A percentile compares a stretch with the other conserved stretches of the same genome.
These are phyloP conservation scores for Cladophialophora chaetospira DNA, from an alignment of 2,329 filamentous ascomycete genomes.

Conservation along the genomic window DNA sequence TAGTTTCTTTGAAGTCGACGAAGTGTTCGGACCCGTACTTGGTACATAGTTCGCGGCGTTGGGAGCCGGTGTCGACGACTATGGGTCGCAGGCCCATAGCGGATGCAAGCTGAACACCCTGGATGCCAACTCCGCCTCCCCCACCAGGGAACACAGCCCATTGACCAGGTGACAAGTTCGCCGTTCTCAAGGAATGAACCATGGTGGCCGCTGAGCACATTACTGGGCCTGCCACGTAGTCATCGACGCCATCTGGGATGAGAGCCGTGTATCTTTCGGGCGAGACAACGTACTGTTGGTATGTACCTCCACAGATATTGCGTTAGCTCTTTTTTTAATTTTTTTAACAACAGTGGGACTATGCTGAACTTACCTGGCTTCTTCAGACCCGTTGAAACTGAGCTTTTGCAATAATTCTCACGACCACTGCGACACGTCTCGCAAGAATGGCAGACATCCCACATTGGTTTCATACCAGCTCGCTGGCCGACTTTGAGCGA, in stretches of 20 bases:
- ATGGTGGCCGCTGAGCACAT: constrained; percentile 63
- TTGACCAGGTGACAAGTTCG: constrained; percentile 52
- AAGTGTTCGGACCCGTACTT: constrained; percentile 58
- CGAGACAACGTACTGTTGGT: constrained; percentile 61
- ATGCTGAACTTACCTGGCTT: constrained; percentile 7
- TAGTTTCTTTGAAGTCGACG: constrained; percentile 55
- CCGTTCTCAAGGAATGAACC: constrained; percentile 57
- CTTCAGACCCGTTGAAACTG: constrained; percentile 49
- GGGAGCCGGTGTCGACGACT: constrained; percentile 55
- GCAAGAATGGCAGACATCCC: constrained; percentile 55
- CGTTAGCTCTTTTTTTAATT: background rate
- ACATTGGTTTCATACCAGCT: constrained; percentile 55
- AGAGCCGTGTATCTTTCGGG: constrained; percentile 54
- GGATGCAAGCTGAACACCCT: constrained; percentile 57
- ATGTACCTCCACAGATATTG: too few relatives aligned
- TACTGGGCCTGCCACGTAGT: constrained; percentile 59
- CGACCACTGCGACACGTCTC: constrained; percentile 54
- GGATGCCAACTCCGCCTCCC: constrained; percentile 59
- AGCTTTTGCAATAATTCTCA: constrained; percentile 55
- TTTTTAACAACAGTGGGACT: background rate
- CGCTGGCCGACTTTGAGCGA: constrained; percentile 57
- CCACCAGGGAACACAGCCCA: constrained; percentile 60
- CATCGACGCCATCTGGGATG: constrained; percentile 45
- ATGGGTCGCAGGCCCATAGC: constrained; percentile 61
- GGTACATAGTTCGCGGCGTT: constrained; percentile 49